Percentiles rank a stretch among this genome's conserved stretches.
phyloP scores from a whole-genome alignment of 2,329 filamentous ascomycete species.

The Gremmenia infestans region DNA sequence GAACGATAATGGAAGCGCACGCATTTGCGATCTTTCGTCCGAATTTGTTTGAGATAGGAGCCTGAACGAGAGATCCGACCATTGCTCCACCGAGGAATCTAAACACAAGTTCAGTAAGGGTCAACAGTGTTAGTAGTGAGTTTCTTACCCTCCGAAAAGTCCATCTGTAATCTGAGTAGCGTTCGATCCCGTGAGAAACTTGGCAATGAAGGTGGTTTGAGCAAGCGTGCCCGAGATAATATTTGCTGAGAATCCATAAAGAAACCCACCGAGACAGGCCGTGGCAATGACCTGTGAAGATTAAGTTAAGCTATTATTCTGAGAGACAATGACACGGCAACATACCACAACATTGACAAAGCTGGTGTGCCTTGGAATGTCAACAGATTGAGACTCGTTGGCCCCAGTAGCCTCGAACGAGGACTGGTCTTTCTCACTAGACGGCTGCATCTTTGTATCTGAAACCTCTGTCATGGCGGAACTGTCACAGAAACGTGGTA shows the following conservation, averaged over 20 bases:
- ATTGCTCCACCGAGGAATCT: conserved; percentile 25
- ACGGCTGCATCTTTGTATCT: background rate
- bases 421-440: background rate
- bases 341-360: conserved; percentile 20
- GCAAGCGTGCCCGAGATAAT: conserved; percentile 28
- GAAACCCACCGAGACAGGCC: conserved; percentile 28
- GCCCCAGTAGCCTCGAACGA: background rate
- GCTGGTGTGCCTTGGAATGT: background rate
- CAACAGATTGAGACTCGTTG: background rate
- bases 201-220: conserved; percentile 26
- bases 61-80: conserved; percentile 22
- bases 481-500: background rate
- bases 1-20: conserved; percentile 14
- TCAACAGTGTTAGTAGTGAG: background rate
- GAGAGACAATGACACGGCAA: conserved; percentile 9
- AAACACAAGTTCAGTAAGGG: background rate
- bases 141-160: conserved; percentile 18
- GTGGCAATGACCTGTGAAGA: conserved; percentile 18
- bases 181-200: conserved; percentile 22
- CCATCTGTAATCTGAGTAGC: conserved; percentile 16
- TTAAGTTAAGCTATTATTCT: conserved; percentile 5
- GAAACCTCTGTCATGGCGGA: background rate
- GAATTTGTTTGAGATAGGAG: conserved; percentile 20
- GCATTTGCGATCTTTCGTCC: conserved; percentile 20
- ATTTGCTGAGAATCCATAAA: conserved; percentile 30